These are phyloP conservation scores for Ophiorrhiza pumila DNA, from an alignment of 257 asterid species.

Conservation along the genomic window DNA sequence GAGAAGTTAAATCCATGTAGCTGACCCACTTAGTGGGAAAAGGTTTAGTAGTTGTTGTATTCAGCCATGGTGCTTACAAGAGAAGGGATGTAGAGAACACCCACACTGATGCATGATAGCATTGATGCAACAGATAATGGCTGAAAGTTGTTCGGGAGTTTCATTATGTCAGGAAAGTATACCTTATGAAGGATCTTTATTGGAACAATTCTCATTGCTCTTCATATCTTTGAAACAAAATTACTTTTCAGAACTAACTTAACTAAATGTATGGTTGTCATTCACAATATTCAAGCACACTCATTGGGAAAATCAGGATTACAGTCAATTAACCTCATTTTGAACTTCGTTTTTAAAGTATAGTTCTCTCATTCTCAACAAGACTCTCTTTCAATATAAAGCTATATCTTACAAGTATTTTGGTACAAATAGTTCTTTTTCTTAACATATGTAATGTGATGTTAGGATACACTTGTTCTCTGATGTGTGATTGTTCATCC, in stretches of 20 bases:
- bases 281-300: background rate
- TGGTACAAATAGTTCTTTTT: background rate
- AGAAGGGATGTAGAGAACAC: background rate
- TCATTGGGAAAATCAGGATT: background rate
- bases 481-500: background rate
- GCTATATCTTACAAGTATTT: background rate
- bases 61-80: background rate
- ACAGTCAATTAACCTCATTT: background rate
- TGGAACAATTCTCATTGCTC: background rate
- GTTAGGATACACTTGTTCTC: background rate
- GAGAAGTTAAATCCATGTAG: too few relatives aligned
- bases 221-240: background rate
- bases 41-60: too few relatives aligned
- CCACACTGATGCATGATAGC: background rate
- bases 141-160: background rate
- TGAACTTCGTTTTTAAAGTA: background rate
- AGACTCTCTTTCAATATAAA: background rate
- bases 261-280: background rate
- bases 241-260: background rate
- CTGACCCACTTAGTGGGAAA: too few relatives aligned
- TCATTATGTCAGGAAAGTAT: background rate
- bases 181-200: background rate
- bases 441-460: background rate
- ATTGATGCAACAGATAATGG: background rate
- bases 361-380: too few relatives aligned